Base-by-base conservation (phyloP, 371 early-diverging fungal species). In the Cladochytrium tenue region DNA sequence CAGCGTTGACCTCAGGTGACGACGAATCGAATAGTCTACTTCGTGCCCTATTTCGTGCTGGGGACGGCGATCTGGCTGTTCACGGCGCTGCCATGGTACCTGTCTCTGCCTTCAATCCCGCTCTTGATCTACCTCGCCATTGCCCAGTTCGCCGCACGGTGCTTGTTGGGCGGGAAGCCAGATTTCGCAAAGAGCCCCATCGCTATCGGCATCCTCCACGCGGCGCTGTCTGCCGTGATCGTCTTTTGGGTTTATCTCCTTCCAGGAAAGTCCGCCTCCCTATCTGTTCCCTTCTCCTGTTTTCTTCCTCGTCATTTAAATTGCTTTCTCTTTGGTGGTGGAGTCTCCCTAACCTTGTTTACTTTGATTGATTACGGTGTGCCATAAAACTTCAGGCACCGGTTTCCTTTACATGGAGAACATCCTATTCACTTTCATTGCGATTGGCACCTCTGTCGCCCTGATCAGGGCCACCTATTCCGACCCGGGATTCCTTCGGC, bases 401-500 rank as follows among this genome's bases (percentile, higher is more conserved):
- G 83, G 88, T 0, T 82, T 80, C 60, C 76, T 89, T 62, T 62
- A 85, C 51, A 75, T 88, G 58, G 66, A 84, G 5, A 86, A 92
- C 66, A 52, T 91, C 7, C 58, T 85, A 0, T 92, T 93, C 70
- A 56, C 89, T 13, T 56, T 71, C 2, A 69, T 84, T 10, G 91
- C 87, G 64, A 58, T 73, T 23, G 62, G 71, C 23, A 86, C 90
- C 32, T 76, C 89, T 71, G 89, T 87, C 73, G 82, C 79, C 15
- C 92, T 93, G 67, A 93, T 88, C 76, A 80, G 80, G 43, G 87
- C 91, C 10, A 83, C 92, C 17, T 69, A 83, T 58, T 74, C 77
- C 10, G 92, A 96, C 70, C 96, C 97, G 1, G 97, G 97, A 1
- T 93, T 86, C 72, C 76, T 93, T 15, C 83, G 84, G 20, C 77